phyloP scores from a whole-genome alignment of 371 early-diverging fungal species.

The Lichtheimia hyalospora region DNA sequence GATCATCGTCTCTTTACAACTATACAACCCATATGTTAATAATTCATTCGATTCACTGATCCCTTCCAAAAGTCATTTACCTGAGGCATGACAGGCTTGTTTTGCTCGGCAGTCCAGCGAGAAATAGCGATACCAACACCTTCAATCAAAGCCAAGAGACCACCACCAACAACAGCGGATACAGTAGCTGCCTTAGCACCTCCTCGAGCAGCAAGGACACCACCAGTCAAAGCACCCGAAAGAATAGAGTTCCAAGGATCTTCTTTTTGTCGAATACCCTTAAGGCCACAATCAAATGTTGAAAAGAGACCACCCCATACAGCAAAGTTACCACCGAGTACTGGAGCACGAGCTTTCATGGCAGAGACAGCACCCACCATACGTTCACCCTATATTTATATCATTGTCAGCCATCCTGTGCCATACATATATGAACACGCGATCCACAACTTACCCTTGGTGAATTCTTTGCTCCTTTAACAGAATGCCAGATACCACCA shows the following conservation, averaged over 20 bases:
- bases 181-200: slow-evolving; percentile 84
- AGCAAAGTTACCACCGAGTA: slow-evolving; percentile 96
- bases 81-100: slow-evolving; percentile 62
- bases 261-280: slow-evolving; percentile 91
- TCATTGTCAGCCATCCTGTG: not conserved
- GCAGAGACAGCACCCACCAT: slow-evolving; percentile 83
- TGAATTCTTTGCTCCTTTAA: slow-evolving; percentile 96
- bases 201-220: slow-evolving; percentile 88
- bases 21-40: too few relatives aligned
- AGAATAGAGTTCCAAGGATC: slow-evolving; percentile 95
- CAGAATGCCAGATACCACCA: slow-evolving; percentile 94
- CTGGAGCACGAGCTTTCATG: slow-evolving; percentile 94
- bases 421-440: not conserved
- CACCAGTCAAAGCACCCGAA: slow-evolving; percentile 94
- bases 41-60: not conserved
- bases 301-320: slow-evolving; percentile 98
- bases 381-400: slow-evolving; percentile 75
- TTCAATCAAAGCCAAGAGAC: slow-evolving; percentile 92
- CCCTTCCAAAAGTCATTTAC: slow-evolving; percentile 20
- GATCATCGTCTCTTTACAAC: too few relatives aligned
- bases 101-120: slow-evolving; percentile 57
- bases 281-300: slow-evolving; percentile 93
- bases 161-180: slow-evolving; percentile 90
- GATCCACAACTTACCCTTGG: slow-evolving; percentile 66
- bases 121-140: slow-evolving; percentile 85